A percentile compares a stretch with the other conserved stretches of the same genome.
Evolutionary conservation across 106 monocot genomes (phyloP).

Genomic region (Narthecium ossifragum): DNA sequence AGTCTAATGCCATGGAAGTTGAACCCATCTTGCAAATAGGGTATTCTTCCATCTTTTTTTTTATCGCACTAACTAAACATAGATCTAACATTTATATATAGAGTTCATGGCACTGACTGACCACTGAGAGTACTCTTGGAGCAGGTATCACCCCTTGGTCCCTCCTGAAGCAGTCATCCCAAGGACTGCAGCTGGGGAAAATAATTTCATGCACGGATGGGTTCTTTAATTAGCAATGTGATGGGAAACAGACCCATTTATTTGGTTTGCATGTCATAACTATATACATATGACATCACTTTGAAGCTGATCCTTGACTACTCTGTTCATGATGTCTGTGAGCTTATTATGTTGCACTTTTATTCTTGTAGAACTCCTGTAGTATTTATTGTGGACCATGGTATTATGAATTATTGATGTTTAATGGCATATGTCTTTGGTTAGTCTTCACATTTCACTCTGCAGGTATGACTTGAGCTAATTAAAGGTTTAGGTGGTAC

Average conservation of each 20-base stretch:
- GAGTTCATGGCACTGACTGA: background rate
- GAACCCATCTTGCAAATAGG: constrained; percentile 63
- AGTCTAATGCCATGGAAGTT: constrained; percentile 29
- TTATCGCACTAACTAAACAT: too few species aligned
- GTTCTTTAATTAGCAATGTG: constrained; percentile 19
- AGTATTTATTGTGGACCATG: too few species aligned
- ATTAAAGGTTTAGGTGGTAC: too few species aligned
- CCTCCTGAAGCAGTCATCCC: constrained; percentile 29
- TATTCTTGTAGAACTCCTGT: too few species aligned
- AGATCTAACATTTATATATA: background rate
- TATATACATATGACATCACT: background rate
- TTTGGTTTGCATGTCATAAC: background rate
- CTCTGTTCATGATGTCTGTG: too few species aligned
- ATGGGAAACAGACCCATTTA: too few species aligned
- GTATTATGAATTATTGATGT: too few species aligned
- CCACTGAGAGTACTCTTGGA: too few species aligned
- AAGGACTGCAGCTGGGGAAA: constrained; percentile 23
- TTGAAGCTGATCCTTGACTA: background rate
- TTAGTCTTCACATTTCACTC: too few species aligned
- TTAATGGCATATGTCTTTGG: too few species aligned
- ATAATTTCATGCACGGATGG: constrained; percentile 57
- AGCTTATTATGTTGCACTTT: too few species aligned
- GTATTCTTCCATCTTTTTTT: constrained; percentile 12
- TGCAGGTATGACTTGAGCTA: too few species aligned
- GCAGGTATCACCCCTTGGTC: constrained; percentile 49